A percentile compares a stretch with the other conserved stretches of the same genome.
phyloP scores from a whole-genome alignment of 1,139 yeast species.

The Saccharomycopsis crataegensis region DNA sequence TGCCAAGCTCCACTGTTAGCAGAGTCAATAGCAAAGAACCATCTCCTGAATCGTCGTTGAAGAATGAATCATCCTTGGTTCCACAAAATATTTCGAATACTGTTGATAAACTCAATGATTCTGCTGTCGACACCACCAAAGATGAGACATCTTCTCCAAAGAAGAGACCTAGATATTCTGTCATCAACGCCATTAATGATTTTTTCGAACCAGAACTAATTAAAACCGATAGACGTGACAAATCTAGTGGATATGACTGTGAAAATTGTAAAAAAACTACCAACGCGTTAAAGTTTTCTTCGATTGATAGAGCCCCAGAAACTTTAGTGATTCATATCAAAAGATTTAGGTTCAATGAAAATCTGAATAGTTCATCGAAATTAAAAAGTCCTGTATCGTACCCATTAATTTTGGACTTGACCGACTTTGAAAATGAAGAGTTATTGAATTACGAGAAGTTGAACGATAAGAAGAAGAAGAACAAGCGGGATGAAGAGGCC shows the following conservation, averaged over 20 bases:
- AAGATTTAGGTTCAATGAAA: conserved; percentile 81
- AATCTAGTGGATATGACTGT: conserved; percentile 68
- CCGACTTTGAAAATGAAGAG: conserved; percentile 37
- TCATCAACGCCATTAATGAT: conserved; percentile 68
- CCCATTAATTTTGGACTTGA: conserved; percentile 67
- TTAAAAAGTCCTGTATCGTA: conserved; percentile 82
- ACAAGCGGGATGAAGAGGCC: conserved; percentile 20
- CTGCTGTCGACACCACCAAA: neutral
- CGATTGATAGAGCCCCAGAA: conserved; percentile 80
- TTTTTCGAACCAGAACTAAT: conserved; percentile 77
- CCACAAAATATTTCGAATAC: neutral
- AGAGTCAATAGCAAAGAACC: conserved; percentile 15
- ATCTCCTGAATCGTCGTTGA: conserved; percentile 4
- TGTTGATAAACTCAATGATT: neutral
- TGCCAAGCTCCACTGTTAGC: conserved; percentile 10
- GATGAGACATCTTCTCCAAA: neutral
- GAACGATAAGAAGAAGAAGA: conserved; percentile 18
- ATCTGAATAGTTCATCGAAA: conserved; percentile 57
- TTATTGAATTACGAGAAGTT: conserved; percentile 21
- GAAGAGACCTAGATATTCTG: conserved; percentile 40
- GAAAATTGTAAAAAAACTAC: conserved; percentile 77
- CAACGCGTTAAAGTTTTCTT: conserved; percentile 67
- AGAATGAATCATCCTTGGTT: neutral
- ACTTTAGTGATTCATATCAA: conserved; percentile 80
- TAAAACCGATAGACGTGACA: conserved; percentile 55